These are phyloP conservation scores for Hippophae rhamnoides DNA, from an alignment of 306 rosid species.

Conservation along the genomic window DNA sequence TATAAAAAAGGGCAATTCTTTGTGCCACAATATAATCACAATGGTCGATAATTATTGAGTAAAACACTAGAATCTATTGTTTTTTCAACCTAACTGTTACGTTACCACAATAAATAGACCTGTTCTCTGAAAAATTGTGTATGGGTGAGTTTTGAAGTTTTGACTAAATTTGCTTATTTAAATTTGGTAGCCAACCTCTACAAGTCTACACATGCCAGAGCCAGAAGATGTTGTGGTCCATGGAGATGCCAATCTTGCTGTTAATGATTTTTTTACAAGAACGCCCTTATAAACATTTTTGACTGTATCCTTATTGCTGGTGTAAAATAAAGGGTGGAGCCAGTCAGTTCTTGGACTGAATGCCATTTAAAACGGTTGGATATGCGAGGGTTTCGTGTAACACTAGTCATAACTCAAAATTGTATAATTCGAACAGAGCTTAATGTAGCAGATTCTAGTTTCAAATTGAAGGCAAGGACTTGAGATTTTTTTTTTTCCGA, in stretches of 20 bases:
- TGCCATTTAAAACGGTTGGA: slow-evolving; percentile 14
- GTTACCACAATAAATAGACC: no score
- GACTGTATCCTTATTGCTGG: slow-evolving; percentile 14
- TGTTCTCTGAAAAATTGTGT: not conserved
- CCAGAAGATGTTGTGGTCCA: slow-evolving; percentile 91
- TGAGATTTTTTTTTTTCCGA: not conserved
- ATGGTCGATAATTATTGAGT: no score
- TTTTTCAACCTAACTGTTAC: no score
- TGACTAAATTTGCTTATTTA: slow-evolving; percentile 6
- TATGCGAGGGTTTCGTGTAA: slow-evolving; percentile 19
- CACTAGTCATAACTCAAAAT: slow-evolving; percentile 4
- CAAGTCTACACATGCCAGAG: slow-evolving; percentile 74
- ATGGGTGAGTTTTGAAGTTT: not conserved
- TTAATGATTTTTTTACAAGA: slow-evolving; percentile 78
- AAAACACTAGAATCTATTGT: no score
- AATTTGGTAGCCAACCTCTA: slow-evolving; percentile 57
- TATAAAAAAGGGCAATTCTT: no score
- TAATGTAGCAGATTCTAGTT: slow-evolving; percentile 1
- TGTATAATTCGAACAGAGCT: slow-evolving; percentile 9
- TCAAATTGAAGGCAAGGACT: not conserved
- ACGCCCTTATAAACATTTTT: slow-evolving; percentile 36
- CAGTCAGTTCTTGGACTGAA: slow-evolving; percentile 4
- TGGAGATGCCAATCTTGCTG: slow-evolving; percentile 87
- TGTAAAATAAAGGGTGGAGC: slow-evolving; percentile 12
- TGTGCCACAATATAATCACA: no score